Percentiles rank a stretch among this genome's conserved stretches.
Conservation (phyloP, 164 flowering plant genomes). For the Umbellularia californica region DNA sequence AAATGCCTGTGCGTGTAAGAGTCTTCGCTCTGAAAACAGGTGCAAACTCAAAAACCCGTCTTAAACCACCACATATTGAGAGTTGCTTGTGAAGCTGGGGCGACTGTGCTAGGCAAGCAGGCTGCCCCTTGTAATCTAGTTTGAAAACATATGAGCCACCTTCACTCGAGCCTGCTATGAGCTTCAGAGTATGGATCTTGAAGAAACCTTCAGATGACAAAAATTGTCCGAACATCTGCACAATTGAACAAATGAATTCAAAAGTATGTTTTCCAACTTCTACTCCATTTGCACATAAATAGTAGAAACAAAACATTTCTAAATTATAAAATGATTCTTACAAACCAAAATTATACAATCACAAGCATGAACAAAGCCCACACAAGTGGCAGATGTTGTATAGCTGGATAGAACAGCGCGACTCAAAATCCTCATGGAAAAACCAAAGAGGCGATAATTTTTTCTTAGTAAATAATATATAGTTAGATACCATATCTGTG, state of each 20-base stretch:
- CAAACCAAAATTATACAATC: too few species aligned
- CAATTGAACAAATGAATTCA: neutral
- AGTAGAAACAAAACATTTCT: neutral
- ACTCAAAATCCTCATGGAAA: too few species aligned
- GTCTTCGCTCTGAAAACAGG: constrained; percentile 95
- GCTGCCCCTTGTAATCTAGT: constrained; percentile 83
- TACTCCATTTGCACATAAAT: neutral
- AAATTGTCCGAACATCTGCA: constrained; percentile 75
- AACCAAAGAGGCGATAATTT: too few species aligned
- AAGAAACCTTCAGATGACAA: constrained; percentile 60
- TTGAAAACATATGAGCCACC: constrained; percentile 95
- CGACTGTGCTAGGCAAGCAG: constrained; percentile 97
- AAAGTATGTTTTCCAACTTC: neutral
- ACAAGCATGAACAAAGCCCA: too few species aligned
- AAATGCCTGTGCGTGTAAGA: constrained; percentile 91
- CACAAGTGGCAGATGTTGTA: too few species aligned
- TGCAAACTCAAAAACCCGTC: constrained; percentile 85
- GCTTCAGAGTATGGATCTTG: constrained; percentile 85
- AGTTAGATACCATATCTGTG: too few species aligned
- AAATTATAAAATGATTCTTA: neutral
- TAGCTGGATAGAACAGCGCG: too few species aligned
- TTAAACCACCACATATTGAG: constrained; percentile 86
- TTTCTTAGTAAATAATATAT: too few species aligned
- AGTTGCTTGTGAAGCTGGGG: constrained; percentile 99
- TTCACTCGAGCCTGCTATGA: constrained; percentile 91